phyloP scores from a whole-genome alignment of 805 yeast genomes.

The Pichia californica region DNA sequence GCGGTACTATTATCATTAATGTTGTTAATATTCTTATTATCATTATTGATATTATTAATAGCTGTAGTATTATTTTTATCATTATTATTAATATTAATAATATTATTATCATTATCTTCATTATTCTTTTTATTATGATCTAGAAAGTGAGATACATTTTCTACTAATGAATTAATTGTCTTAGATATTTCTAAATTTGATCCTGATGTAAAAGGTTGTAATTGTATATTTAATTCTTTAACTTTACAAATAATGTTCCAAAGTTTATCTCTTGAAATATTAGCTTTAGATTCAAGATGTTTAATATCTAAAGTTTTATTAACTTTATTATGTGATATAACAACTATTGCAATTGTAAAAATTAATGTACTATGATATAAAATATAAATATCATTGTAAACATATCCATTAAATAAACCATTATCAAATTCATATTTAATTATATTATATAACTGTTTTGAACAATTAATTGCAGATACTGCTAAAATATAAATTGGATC shows the following conservation, averaged over 20 bases:
- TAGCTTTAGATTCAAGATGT: neutral
- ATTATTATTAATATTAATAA: too few relatives aligned
- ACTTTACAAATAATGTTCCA: conserved; percentile 4
- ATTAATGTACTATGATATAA: conserved; percentile 8
- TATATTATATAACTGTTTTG: conserved; percentile 7
- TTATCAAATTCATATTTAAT: conserved; percentile 2
- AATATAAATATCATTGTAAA: conserved; percentile 6
- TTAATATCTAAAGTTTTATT: conserved; percentile 3
- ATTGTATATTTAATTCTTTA: neutral
- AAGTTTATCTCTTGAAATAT: conserved; percentile 4
- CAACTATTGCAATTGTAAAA: conserved; percentile 5
- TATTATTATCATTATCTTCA: too few relatives aligned
- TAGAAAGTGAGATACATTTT: neutral
- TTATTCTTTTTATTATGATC: neutral
- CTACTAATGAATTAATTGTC: neutral
- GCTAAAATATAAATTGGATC: conserved; percentile 4
- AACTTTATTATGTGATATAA: neutral
- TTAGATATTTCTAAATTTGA: conserved; percentile 2
- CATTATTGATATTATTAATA: too few relatives aligned
- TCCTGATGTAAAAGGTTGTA: conserved; percentile 4
- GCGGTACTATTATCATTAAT: too few relatives aligned
- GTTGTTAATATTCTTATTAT: too few relatives aligned
- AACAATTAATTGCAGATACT: conserved; percentile 8
- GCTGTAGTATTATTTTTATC: too few relatives aligned
- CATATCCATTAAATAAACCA: conserved; percentile 8